Evolutionary conservation across 768 basidiomycete species (phyloP), one percentile per base, ranked within the genome.

Genomic region (Russula earlei): DNA sequence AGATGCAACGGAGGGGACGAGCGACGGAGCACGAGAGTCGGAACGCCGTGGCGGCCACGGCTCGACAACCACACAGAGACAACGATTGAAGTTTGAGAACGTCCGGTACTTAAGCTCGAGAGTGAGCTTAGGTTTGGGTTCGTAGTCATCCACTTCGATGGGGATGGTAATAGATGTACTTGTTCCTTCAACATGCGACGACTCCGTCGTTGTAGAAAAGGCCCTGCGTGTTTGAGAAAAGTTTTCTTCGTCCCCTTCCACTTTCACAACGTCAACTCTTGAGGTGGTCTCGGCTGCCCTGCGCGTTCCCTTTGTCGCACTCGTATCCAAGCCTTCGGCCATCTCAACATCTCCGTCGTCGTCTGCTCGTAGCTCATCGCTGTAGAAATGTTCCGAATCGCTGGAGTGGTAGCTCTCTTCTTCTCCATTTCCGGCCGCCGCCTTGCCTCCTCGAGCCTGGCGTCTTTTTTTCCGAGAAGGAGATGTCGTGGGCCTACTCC

Each of bases 11-110:
- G 68, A n/a, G 58, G 71, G 67, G 19, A 62, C 64, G 14, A 67
- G 60, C 4, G 75, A 70, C 15, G 65, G 67, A 12, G 66, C 65
- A 37, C 67, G 71, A 1, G 71, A 62, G 34, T 64, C 61, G 4
- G 68, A 61, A 34, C 74, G 77, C 36, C 81, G 65, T 14, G 78
- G 70, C 4, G 86, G 84, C 76, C 82, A 89, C 15, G 90, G 91
- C 66, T 92, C 90, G 15, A 91, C 82, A 22, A 92, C 84, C 34
- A 92, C 76, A 65, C 86, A 89, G 17, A 92, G 76, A 67, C 85
- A 89, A 52, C 81, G 79, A 0, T 82, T 84, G 55, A 79, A 77
- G 46, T 90, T 82, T 50, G 70, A 75, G 67, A 89, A 89, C 12
- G 85, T 84, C 62, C 79, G 77, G 61, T 87, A 91, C 52, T 68